These are phyloP conservation scores for Reutealis trisperma DNA, from an alignment of 345 rosid genomes.

Conservation along the genomic window DNA sequence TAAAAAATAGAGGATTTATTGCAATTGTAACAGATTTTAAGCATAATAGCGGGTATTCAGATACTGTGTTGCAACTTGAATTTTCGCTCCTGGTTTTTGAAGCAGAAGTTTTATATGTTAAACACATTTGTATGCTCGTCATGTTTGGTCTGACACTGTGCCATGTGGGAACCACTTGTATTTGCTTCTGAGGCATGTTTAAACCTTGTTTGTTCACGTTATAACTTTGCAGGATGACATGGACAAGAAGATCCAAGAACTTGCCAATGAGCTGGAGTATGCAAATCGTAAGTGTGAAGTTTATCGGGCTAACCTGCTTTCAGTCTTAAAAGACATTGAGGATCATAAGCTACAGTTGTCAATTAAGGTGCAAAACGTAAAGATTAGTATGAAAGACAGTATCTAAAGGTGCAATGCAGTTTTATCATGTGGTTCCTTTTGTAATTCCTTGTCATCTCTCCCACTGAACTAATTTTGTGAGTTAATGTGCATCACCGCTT, in stretches of 20 bases:
- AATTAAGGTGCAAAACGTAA: constrained; percentile 47
- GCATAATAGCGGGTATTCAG: background rate
- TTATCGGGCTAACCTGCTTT: constrained; percentile 35
- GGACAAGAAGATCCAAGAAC: constrained; percentile 27
- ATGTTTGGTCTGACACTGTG: background rate
- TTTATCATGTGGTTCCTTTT: background rate
- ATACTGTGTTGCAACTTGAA: background rate
- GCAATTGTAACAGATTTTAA: background rate
- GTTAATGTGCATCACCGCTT: background rate
- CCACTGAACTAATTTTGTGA: background rate
- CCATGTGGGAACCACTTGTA: background rate
- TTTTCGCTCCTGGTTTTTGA: background rate
- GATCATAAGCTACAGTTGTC: constrained; percentile 53
- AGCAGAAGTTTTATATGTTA: background rate
- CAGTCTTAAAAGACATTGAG: constrained; percentile 50
- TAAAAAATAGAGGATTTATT: background rate
- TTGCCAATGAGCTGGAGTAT: constrained; percentile 32
- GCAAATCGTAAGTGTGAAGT: constrained; percentile 45
- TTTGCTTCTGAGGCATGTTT: background rate
- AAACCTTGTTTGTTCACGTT: background rate
- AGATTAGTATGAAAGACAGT: constrained; percentile 47
- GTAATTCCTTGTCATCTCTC: background rate
- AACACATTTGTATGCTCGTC: background rate
- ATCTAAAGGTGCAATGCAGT: constrained; percentile 25
- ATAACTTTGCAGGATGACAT: constrained; percentile 36